phyloP scores from a whole-genome alignment of 1,284 basidiomycete species.

The Veloporphyrellus conicus region DNA sequence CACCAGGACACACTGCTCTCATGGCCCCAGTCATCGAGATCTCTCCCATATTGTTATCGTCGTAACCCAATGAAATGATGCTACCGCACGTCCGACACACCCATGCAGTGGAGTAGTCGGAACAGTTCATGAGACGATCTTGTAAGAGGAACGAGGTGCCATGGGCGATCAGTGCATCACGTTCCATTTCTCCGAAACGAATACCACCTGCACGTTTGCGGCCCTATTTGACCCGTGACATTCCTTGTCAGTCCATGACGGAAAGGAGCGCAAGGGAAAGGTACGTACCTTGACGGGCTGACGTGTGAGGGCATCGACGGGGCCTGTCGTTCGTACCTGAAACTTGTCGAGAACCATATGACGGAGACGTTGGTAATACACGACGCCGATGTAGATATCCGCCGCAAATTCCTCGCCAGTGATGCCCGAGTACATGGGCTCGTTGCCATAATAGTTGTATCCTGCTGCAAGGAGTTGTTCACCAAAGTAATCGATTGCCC shows the following conservation, averaged over 20 bases:
- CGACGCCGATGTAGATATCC: conserved; percentile 97
- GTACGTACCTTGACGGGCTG: conserved; percentile 90
- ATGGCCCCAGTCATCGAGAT: conserved; percentile 47
- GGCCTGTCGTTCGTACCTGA: conserved; percentile 97
- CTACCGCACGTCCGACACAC: conserved; percentile 96
- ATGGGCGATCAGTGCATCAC: conserved; percentile 96
- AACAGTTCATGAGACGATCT: conserved; percentile 99
- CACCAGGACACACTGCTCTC: conserved; percentile 62
- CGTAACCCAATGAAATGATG: conserved; percentile 92
- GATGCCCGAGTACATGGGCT: conserved; percentile 99
- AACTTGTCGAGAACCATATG: conserved; percentile 99
- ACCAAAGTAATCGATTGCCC: conserved; percentile 95
- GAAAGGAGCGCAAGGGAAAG: neutral
- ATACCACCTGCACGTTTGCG: conserved; percentile 98
- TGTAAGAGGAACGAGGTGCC: conserved; percentile 97
- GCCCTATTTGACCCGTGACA: conserved; percentile 52
- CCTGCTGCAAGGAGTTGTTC: conserved; percentile 91
- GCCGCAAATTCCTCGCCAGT: conserved; percentile 98
- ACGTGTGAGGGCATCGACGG: conserved; percentile 91
- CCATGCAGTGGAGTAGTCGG: conserved; percentile 98
- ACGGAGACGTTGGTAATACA: conserved; percentile 97
- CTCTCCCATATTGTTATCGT: conserved; percentile 73
- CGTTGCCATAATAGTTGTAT: conserved; percentile 99
- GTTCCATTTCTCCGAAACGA: conserved; percentile 99
- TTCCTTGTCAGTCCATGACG: conserved; percentile 2